A percentile compares a stretch with the other conserved stretches of the same genome.
These are phyloP conservation scores for Aplosporella prunicola DNA, from an alignment of 2,329 filamentous ascomycete species.

Conservation along the genomic window DNA sequence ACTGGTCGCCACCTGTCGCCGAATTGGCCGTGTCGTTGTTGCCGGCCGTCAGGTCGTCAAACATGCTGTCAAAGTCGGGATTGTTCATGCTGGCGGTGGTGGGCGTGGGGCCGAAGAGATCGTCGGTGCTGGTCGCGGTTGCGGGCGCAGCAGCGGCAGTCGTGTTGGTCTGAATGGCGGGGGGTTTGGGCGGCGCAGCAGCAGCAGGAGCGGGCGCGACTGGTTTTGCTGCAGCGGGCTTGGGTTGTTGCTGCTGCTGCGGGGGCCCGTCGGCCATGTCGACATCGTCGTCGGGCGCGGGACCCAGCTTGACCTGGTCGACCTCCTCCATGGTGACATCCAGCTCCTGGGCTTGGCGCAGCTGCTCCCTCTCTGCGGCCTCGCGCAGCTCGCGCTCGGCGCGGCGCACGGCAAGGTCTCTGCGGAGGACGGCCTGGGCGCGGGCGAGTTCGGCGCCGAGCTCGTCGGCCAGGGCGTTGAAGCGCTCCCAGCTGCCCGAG, in stretches of 20 bases:
- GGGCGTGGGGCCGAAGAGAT: slow-evolving; percentile 23
- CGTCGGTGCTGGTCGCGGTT: slow-evolving; percentile 16
- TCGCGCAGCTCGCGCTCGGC: slow-evolving; percentile 27
- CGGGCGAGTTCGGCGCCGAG: slow-evolving; percentile 37
- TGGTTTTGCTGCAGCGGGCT: slow-evolving; percentile 5
- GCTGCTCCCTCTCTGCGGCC: slow-evolving; percentile 19
- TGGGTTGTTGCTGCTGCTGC: neutral
- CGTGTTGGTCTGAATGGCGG: slow-evolving; percentile 14
- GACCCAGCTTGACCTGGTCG: neutral
- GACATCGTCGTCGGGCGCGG: slow-evolving; percentile 3
- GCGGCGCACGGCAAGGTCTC: slow-evolving; percentile 28
- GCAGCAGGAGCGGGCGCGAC: neutral
- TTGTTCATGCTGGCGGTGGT: slow-evolving; percentile 21
- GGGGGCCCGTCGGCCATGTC: slow-evolving; percentile 7
- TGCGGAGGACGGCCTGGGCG: slow-evolving; percentile 25
- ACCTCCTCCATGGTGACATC: neutral
- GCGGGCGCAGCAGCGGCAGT: slow-evolving; percentile 5
- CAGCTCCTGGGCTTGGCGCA: slow-evolving; percentile 2
- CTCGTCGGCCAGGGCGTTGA: slow-evolving; percentile 43
- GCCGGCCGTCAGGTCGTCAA: slow-evolving; percentile 7
- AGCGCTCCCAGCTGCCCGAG: slow-evolving; percentile 33
- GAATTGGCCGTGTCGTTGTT: slow-evolving; percentile 5
- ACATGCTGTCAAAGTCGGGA: slow-evolving; percentile 26
- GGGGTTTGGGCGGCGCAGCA: slow-evolving; percentile 5
- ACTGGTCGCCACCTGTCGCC: slow-evolving; percentile 8